A percentile compares a stretch with the other conserved stretches of the same genome.
Evolutionary conservation across 179 eudicot genomes (phyloP).

Genomic region (Nepenthes alata): DNA sequence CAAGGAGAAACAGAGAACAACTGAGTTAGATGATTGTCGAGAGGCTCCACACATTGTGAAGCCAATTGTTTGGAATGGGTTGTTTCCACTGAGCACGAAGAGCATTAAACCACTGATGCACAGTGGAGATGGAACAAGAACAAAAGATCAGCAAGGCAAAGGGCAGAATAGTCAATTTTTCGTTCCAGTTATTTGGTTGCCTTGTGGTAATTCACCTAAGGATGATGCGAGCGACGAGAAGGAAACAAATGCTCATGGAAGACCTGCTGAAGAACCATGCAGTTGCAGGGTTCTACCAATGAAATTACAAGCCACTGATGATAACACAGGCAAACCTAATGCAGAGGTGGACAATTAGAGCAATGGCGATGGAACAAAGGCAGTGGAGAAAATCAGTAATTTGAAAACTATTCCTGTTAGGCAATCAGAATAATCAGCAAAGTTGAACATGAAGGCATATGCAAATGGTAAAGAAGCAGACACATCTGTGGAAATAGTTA

Average conservation of each 20-base stretch:
- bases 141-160: slow-evolving; percentile 9
- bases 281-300: background rate
- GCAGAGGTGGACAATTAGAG: slow-evolving; percentile 6
- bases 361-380: slow-evolving; percentile 6
- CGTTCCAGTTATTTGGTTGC: slow-evolving; percentile 49
- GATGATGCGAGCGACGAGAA: background rate
- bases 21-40: slow-evolving; percentile 5
- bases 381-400: slow-evolving; percentile 6
- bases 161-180: slow-evolving; percentile 21
- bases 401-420: slow-evolving; percentile 37
- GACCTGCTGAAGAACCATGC: slow-evolving; percentile 5
- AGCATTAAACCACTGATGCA: slow-evolving; percentile 16
- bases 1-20: slow-evolving; percentile 14
- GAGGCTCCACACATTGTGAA: background rate
- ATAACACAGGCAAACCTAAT: slow-evolving; percentile 3
- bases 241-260: background rate
- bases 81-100: slow-evolving; percentile 30
- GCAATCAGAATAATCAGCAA: slow-evolving; percentile 23
- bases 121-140: slow-evolving; percentile 15
- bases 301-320: slow-evolving; percentile 8
- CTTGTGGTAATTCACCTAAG: slow-evolving; percentile 18
- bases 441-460: slow-evolving; percentile 9
- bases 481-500: background rate
- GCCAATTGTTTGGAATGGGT: slow-evolving; percentile 18
- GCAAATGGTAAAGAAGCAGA: slow-evolving; percentile 2